Base-by-base conservation (phyloP, 2,329 filamentous ascomycete genomes). In the Colletotrichum spaethianum region DNA sequence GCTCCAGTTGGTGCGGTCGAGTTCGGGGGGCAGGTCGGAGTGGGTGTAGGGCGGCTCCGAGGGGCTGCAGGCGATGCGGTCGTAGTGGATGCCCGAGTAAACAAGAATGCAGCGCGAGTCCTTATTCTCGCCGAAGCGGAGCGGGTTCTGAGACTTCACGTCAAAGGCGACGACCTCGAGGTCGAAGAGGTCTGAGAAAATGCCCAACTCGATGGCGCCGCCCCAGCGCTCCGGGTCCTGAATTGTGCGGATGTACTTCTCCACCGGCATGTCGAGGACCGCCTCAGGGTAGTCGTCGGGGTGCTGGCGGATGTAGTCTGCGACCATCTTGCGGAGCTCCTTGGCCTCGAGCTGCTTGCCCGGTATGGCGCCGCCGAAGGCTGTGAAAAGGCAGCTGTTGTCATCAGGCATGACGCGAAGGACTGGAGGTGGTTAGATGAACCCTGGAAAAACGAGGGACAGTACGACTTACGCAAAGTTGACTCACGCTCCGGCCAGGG, bases 361-460 rank as follows among this genome's bases (percentile, higher is more conserved):
- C 60, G 94, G 89, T n/a, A 97, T 87, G 3, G 93, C 93, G 65
- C 92, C 93, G 20, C 94, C 93, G 57, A 98, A 91, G 0, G 96
- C 95, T 36, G 95, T 93, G 82, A 98, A 98, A 78, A 98, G 91
- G 83, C 96, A 98, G 70, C 92, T 94, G 82, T 98, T 98, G 82
- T 98, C 96, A 79, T 98, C 96, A 5, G 95, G 94, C 96, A 98
- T 98, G 62, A 98, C 94, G 18, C 96, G 92, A 23, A 98, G 88
- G 11, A 97, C 93, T 90, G 53, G 7, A 23, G 89, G 81, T 1
- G 86, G 57, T 83, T 79, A 67, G 77, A 26, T 82, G 81, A 38
- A 80, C 73, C 69, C 85, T 79, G 80, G 23, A 83, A 12, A 79
- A 2, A 40, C 23, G 57, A 59, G 28, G 7, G 38, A 20, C 44